Conservation (phyloP, 306 rosid genomes). For the Cucurbita maxima region DNA sequence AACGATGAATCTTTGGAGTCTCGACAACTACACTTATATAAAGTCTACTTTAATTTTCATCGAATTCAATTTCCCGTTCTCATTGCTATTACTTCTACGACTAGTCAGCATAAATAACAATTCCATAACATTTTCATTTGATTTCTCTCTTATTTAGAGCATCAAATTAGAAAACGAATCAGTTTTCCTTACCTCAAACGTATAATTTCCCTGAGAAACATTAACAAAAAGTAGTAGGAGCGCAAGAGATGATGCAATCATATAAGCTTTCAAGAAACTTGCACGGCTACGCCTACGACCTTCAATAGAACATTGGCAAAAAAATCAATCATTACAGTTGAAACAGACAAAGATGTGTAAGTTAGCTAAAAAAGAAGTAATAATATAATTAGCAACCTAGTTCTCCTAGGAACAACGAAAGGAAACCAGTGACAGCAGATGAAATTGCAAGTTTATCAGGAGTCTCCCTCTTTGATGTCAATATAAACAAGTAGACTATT, state of each 20-base stretch:
- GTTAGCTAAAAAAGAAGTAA: background rate
- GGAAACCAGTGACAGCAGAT: conserved; percentile 26
- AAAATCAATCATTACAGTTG: background rate
- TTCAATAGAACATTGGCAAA: conserved; percentile 16
- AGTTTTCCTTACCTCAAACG: conserved; percentile 34
- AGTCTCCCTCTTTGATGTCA: conserved; percentile 19
- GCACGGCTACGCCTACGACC: conserved; percentile 60
- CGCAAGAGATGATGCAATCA: conserved; percentile 26
- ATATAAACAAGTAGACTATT: conserved; percentile 20
- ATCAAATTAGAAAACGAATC: background rate
- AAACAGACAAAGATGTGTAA: background rate
- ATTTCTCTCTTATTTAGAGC: background rate
- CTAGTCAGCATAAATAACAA: background rate
- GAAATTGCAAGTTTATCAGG: conserved; percentile 30
- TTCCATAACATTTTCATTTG: background rate
- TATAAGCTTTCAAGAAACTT: conserved; percentile 38
- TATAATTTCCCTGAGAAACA: conserved; percentile 27
- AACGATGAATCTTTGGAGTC: too few relatives aligned
- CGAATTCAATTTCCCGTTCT: background rate
- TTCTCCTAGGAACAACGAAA: conserved; percentile 39
- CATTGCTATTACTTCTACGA: background rate
- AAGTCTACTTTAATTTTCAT: background rate
- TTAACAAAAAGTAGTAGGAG: conserved; percentile 22
- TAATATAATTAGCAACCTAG: conserved; percentile 28
- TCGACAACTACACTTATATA: too few relatives aligned